Evolutionary conservation across 768 basidiomycete genomes (phyloP).

Genomic region (Cubamyces sp.): DNA sequence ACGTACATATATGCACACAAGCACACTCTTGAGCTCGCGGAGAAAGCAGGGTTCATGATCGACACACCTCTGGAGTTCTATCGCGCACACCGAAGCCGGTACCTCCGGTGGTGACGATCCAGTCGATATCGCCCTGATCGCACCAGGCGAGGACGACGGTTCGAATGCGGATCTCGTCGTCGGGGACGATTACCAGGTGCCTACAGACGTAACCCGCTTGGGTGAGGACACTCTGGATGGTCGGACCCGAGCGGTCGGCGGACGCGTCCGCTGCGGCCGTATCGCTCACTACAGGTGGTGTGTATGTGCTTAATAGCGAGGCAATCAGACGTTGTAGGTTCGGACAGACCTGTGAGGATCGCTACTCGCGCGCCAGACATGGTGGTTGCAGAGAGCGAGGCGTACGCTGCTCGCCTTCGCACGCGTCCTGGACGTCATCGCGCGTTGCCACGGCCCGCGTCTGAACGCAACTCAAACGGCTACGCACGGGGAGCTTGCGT

Average conservation of each 20-base stretch:
- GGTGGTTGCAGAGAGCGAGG: conserved; percentile 6
- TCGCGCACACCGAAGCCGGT: conserved; percentile 87
- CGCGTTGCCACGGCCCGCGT: too few relatives aligned
- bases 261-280: conserved; percentile 53
- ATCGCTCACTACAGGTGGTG: conserved; percentile 62
- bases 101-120: conserved; percentile 84
- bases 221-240: conserved; percentile 55
- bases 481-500: background rate
- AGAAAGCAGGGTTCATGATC: too few relatives aligned
- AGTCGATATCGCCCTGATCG: conserved; percentile 55
- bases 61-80: conserved; percentile 76
- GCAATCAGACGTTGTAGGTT: background rate
- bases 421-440: conserved; percentile 1
- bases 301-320: background rate
- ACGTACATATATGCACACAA: background rate
- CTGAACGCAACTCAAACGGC: too few relatives aligned
- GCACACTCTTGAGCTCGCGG: background rate
- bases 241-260: conserved; percentile 70
- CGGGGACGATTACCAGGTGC: conserved; percentile 56
- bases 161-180: conserved; percentile 60
- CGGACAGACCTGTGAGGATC: conserved; percentile 35
- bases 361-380: conserved; percentile 32
- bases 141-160: conserved; percentile 51
- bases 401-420: background rate
- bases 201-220: conserved; percentile 42